Conservation (phyloP, 257 asterid genomes). For the Cordia subcordata region DNA sequence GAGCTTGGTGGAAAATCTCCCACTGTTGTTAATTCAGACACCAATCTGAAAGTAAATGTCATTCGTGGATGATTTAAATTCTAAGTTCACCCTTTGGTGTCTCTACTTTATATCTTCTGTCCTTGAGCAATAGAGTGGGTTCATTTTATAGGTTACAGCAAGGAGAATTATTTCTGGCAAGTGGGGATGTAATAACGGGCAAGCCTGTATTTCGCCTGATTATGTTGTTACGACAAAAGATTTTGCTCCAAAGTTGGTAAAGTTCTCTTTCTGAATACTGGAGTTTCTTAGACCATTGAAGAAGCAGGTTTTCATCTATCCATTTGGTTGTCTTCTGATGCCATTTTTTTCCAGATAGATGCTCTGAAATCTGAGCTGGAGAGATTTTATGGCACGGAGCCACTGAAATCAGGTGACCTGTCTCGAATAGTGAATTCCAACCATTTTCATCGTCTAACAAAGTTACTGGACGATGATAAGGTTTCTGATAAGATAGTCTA, state of each 20-base stretch:
- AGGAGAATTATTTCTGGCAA: conserved; percentile 81
- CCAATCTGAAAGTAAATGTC: conserved; percentile 46
- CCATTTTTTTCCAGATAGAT: conserved; percentile 40
- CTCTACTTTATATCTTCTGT: background rate
- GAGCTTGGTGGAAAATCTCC: conserved; percentile 98
- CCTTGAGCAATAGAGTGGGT: conserved; percentile 1
- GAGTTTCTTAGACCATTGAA: background rate
- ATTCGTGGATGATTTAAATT: background rate
- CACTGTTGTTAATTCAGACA: conserved; percentile 58
- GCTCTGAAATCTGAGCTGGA: conserved; percentile 61
- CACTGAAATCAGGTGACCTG: conserved; percentile 60
- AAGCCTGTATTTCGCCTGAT: conserved; percentile 88
- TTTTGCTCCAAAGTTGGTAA: conserved; percentile 62
- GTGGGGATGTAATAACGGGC: conserved; percentile 95
- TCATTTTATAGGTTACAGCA: conserved; percentile 52
- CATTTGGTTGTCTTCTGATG: conserved; percentile 11
- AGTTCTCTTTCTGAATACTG: conserved; percentile 11
- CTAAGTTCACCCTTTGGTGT: background rate
- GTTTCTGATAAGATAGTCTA: conserved; percentile 66
- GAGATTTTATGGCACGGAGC: conserved; percentile 76
- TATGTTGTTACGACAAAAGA: conserved; percentile 66
- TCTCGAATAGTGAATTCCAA: conserved; percentile 65
- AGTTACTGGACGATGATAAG: conserved; percentile 66
- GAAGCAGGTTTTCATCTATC: background rate
- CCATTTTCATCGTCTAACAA: conserved; percentile 65